phyloP scores from a whole-genome alignment of 495 filamentous ascomycete genomes.

The Neohortaea acidophila region DNA sequence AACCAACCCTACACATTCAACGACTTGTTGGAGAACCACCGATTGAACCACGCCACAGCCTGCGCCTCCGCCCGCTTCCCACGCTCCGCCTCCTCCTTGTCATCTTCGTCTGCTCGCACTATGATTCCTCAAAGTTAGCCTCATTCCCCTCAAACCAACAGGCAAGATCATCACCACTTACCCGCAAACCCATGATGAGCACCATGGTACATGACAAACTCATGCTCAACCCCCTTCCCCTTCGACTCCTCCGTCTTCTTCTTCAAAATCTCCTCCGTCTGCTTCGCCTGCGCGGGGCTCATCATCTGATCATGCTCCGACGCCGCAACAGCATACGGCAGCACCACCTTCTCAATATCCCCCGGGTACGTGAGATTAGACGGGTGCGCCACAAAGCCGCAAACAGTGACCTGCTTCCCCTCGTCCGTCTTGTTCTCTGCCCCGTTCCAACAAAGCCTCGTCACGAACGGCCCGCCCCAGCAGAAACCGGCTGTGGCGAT shows the following conservation, averaged over 20 bases:
- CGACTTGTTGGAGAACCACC: slow-evolving; percentile 19
- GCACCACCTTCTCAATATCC: slow-evolving; percentile 37
- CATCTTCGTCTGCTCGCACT: slow-evolving; percentile 29
- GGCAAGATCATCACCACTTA: too few relatives aligned
- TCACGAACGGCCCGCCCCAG: slow-evolving; percentile 21
- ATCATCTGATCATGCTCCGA: slow-evolving; percentile 39
- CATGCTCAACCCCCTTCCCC: slow-evolving; percentile 24
- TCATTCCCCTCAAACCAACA: too few relatives aligned
- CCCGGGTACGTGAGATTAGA: slow-evolving; percentile 34
- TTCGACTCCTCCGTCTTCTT: slow-evolving; percentile 26
- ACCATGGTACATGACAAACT: slow-evolving; percentile 40
- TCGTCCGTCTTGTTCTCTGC: slow-evolving; percentile 15
- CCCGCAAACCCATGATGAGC: slow-evolving; percentile 50
- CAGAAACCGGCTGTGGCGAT: slow-evolving; percentile 25
- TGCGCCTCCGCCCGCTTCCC: slow-evolving; percentile 35
- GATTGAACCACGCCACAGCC: slow-evolving; percentile 41
- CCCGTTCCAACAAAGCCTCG: slow-evolving; percentile 17
- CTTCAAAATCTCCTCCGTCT: slow-evolving; percentile 31
- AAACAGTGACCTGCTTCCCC: slow-evolving; percentile 33
- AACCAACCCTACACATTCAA: neutral
- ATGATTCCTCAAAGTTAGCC: slow-evolving; percentile 24
- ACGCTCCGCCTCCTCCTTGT: slow-evolving; percentile 31
- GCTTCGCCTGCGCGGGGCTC: slow-evolving; percentile 25
- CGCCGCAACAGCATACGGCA: slow-evolving; percentile 41
- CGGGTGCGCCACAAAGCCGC: slow-evolving; percentile 42